Evolutionary conservation across 148 eudicot species (phyloP), one percentile per base, ranked within the genome.

Genomic region (Beta vulgaris): DNA sequence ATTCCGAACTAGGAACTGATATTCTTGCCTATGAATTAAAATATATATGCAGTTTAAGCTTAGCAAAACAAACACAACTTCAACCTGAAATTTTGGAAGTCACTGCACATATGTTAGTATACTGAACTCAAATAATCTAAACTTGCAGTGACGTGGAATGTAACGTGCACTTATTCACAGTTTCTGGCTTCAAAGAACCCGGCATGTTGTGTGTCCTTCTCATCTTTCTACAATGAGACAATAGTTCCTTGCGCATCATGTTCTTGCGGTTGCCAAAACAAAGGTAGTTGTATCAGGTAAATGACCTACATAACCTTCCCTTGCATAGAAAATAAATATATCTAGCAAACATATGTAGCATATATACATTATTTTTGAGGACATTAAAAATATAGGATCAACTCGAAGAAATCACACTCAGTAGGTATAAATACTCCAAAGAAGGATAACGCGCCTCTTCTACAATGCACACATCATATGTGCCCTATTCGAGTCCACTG

Each of bases 111-210:
- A 21, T 36, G 36, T 18, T 28, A 43, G 37, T 7, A 44, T 69
- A 74, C 44, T 72, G 53, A 75, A 54, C 18, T 6, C n/a, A 8
- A 28, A 28, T 76, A 40, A 26, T 73, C 39, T 26, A 39, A 28
- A 44, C 7, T 62, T 82, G 86, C 91, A 91, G 97, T 91, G 97
- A 91, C 97, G 59, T 91, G 97, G 93, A 89, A 90, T 70, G 92
- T 90, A 42, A 92, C 91, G 23, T 92, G 97, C 82, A 92, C 97
- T 3, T 88, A 92, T 67, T 90, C 94, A 18, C 92, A 88, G 81
- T 77, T 87, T 44, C 75, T 87, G 78, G 92, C 85, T 29, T 84
- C 89, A 35, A 88, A 58, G 82, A 57, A 88, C 73, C 92, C 97
- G 16, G 66, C 84, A 5, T 92, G 97, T 51, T 92, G 97, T 34